phyloP scores from a whole-genome alignment of 2,329 filamentous ascomycete species.

The Fusarium oligoseptatum region DNA sequence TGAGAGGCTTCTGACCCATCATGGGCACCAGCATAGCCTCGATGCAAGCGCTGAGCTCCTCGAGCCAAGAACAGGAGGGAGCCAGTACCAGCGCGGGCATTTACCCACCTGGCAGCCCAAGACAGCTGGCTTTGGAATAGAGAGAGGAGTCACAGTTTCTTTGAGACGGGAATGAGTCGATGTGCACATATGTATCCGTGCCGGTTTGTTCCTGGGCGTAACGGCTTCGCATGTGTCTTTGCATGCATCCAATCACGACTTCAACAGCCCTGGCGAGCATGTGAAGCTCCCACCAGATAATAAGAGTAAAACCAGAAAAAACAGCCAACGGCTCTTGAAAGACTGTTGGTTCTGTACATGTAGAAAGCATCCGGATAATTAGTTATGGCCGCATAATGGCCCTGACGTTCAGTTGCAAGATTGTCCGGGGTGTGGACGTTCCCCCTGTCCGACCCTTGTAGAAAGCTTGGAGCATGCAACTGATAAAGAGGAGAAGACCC shows the following conservation, averaged over 20 bases:
- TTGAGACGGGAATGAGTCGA: not conserved
- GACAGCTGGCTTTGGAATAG: not conserved
- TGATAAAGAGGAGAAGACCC: not conserved
- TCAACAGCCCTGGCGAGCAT: not conserved
- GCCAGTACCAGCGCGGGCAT: slow-evolving; percentile 13
- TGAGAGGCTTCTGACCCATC: slow-evolving; percentile 32
- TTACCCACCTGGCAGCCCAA: not conserved
- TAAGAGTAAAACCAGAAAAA: not conserved
- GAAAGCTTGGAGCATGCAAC: not conserved
- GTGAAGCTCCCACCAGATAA: not conserved
- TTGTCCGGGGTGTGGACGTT: slow-evolving; percentile 1
- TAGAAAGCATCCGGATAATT: not conserved
- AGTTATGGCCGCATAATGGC: slow-evolving; percentile 1
- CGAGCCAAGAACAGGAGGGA: slow-evolving; percentile 39
- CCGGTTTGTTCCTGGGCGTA: not conserved
- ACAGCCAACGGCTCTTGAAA: not conserved
- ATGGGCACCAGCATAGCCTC: slow-evolving; percentile 36
- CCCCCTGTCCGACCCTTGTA: not conserved
- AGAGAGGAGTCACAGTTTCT: not conserved
- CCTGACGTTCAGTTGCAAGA: not conserved
- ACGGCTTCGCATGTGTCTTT: not conserved
- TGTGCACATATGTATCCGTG: not conserved
- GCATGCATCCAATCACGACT: not conserved
- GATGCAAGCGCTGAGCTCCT: slow-evolving; percentile 40
- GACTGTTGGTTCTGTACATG: not conserved